A percentile compares a stretch with the other conserved stretches of the same genome.
phyloP scores from a whole-genome alignment of 2,329 filamentous ascomycete genomes.

The Colletotrichum sublineola region DNA sequence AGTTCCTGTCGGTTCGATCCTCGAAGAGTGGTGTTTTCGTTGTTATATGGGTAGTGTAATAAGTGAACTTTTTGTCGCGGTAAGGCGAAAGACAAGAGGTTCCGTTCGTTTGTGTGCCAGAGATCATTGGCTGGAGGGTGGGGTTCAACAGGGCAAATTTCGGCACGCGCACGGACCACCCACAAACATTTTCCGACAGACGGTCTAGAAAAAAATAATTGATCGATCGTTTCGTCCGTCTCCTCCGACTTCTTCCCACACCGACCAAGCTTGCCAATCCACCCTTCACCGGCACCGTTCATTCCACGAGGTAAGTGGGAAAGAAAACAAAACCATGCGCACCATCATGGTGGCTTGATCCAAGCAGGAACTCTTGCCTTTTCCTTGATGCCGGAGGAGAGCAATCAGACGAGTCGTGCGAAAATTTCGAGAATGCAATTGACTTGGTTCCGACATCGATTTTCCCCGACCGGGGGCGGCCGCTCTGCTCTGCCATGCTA shows the following conservation, averaged over 20 bases:
- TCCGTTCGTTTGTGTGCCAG: constrained; percentile 20
- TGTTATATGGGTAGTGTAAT: constrained; percentile 53
- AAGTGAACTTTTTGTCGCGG: constrained; percentile 44
- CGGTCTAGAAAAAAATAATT: neutral
- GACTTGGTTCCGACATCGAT: constrained; percentile 10
- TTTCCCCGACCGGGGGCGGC: constrained; percentile 12
- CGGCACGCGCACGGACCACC: constrained; percentile 55
- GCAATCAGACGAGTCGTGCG: constrained; percentile 65
- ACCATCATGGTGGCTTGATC: constrained; percentile 46
- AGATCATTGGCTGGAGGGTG: constrained; percentile 35
- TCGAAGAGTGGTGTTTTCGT: constrained; percentile 69
- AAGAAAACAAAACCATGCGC: constrained; percentile 2
- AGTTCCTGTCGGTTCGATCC: constrained; percentile 73
- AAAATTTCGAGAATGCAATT: constrained; percentile 23
- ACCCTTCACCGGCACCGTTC: constrained; percentile 46
- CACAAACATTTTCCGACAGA: constrained; percentile 49
- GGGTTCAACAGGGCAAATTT: constrained; percentile 56
- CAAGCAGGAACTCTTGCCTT: constrained; percentile 57
- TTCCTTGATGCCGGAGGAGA: constrained; percentile 69
- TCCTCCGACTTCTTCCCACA: constrained; percentile 39
- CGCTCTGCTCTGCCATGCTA: neutral
- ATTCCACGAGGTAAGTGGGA: constrained; percentile 61
- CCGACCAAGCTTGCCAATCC: constrained; percentile 47
- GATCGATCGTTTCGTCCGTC: neutral
- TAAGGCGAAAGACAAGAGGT: constrained; percentile 28